Percentiles rank a stretch among this genome's conserved stretches.
These are phyloP conservation scores for Globisporangium radiosum DNA, from an alignment of 352 stramenopile species.

Conservation along the genomic window DNA sequence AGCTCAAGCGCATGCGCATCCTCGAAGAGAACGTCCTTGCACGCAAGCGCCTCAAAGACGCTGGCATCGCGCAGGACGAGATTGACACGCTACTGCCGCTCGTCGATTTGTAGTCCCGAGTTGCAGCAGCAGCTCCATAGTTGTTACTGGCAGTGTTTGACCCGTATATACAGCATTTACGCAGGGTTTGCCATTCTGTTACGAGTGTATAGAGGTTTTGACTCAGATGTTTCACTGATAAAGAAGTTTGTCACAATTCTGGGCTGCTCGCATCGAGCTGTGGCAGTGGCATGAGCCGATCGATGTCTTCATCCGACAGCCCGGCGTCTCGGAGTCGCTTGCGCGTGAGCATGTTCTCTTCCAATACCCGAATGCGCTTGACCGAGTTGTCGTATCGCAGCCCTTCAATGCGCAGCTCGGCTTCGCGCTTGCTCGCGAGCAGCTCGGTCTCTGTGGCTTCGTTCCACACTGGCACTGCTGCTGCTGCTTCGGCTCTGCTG, in stretches of 20 bases:
- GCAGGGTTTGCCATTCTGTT: not conserved
- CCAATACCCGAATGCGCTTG: conserved; percentile 13
- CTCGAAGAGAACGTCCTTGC: conserved; percentile 15
- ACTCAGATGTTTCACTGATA: no score
- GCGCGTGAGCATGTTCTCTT: conserved; percentile 23
- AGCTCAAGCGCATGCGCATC: conserved; percentile 16
- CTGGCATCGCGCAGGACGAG: conserved; percentile 11
- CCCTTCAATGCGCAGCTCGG: conserved; percentile 14
- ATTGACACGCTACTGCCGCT: conserved; percentile 11
- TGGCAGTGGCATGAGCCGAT: conserved; percentile 7
- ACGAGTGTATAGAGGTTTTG: no score
- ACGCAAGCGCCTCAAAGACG: conserved; percentile 15
- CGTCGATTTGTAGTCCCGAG: conserved; percentile 1
- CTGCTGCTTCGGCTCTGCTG: no score
- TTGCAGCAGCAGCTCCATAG: not conserved
- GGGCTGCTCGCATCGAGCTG: no score
- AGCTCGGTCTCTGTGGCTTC: conserved; percentile 12
- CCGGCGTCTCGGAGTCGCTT: conserved; percentile 36
- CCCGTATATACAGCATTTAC: not conserved
- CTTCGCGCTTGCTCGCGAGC: conserved; percentile 13
- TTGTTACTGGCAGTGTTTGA: not conserved
- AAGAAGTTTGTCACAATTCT: no score
- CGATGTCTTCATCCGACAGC: conserved; percentile 11
- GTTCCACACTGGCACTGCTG: conserved; percentile 1
- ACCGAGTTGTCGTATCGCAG: conserved; percentile 10